A percentile compares a stretch with the other conserved stretches of the same genome.
phyloP scores from a whole-genome alignment of 2,329 filamentous ascomycete genomes.

The Colletotrichum camelliae region DNA sequence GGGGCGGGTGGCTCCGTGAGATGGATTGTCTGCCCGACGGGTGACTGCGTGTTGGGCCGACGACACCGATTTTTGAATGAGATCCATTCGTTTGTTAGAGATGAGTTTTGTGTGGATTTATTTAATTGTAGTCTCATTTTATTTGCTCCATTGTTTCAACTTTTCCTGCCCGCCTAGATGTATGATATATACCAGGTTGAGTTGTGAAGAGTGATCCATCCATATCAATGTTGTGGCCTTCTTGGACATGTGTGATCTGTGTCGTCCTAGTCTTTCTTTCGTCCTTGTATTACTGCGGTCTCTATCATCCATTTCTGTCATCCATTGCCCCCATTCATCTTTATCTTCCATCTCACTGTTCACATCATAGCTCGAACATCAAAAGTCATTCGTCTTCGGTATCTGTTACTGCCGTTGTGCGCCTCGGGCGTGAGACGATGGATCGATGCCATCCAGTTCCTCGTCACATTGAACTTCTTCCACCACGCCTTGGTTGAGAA shows the following conservation, averaged over 20 bases:
- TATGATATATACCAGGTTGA: not conserved
- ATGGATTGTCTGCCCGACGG: not conserved
- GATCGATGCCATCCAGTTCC: not conserved
- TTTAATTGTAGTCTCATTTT: not conserved
- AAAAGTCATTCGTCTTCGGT: not conserved
- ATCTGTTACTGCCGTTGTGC: not conserved
- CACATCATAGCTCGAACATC: not conserved
- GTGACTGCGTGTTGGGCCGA: not conserved
- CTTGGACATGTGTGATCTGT: not conserved
- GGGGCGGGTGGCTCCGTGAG: not conserved
- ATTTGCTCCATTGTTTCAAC: not conserved
- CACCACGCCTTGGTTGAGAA: not conserved
- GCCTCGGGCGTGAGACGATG: not conserved
- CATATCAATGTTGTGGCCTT: not conserved
- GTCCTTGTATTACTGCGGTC: not conserved
- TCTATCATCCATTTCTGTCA: not conserved
- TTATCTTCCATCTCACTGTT: not conserved
- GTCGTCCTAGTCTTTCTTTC: not conserved
- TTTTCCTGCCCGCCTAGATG: not conserved
- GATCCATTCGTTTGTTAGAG: not conserved
- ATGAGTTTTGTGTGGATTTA: not conserved
- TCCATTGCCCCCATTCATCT: not conserved
- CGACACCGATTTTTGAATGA: not conserved
- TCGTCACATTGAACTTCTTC: not conserved
- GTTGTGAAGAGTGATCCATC: not conserved